A percentile compares a stretch with the other conserved stretches of the same genome.
These are phyloP conservation scores for Apiotrichum mycotoxinovorans DNA, from an alignment of 1,284 basidiomycete genomes.

Conservation along the genomic window DNA sequence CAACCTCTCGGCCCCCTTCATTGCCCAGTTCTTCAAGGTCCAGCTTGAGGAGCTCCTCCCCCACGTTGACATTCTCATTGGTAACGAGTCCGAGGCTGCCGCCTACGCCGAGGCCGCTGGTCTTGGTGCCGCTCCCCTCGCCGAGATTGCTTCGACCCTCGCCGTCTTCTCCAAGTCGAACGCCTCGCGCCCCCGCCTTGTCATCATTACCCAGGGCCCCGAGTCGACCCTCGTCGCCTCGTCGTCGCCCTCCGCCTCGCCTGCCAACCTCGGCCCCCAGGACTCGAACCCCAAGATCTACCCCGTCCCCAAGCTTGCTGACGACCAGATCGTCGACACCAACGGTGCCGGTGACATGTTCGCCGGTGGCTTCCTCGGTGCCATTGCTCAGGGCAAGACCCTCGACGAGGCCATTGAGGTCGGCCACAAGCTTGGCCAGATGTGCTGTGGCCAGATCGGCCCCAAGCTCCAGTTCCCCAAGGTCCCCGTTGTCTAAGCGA, in stretches of 20 bases:
- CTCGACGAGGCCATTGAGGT: slow-evolving; percentile 70
- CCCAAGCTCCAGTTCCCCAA: slow-evolving; percentile 45
- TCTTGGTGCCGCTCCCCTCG: slow-evolving; percentile 59
- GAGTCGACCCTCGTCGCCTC: slow-evolving; percentile 75
- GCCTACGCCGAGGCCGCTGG: slow-evolving; percentile 71
- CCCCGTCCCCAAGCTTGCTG: slow-evolving; percentile 62
- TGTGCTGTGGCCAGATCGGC: slow-evolving; percentile 80
- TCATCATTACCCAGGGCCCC: slow-evolving; percentile 89
- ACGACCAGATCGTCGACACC: slow-evolving; percentile 84
- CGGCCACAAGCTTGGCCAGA: slow-evolving; percentile 84
- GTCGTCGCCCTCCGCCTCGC: slow-evolving; percentile 56
- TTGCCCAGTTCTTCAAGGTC: slow-evolving; percentile 86
- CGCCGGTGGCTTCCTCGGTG: slow-evolving; percentile 94
- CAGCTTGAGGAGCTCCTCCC: slow-evolving; percentile 76
- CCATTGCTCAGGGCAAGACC: slow-evolving; percentile 72
- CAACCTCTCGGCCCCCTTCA: slow-evolving; percentile 97
- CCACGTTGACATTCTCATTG: slow-evolving; percentile 81
- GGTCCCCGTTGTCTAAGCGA: slow-evolving; percentile 34
- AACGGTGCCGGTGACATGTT: slow-evolving; percentile 99
- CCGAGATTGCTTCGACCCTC: slow-evolving; percentile 67
- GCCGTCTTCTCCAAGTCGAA: slow-evolving; percentile 65
- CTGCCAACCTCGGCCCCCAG: slow-evolving; percentile 43
- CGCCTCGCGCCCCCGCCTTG: slow-evolving; percentile 68
- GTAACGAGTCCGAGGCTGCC: slow-evolving; percentile 92
- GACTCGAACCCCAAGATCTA: slow-evolving; percentile 56